Base-by-base conservation (phyloP, 352 stramenopile genomes). In the Phytophthora melonis region DNA sequence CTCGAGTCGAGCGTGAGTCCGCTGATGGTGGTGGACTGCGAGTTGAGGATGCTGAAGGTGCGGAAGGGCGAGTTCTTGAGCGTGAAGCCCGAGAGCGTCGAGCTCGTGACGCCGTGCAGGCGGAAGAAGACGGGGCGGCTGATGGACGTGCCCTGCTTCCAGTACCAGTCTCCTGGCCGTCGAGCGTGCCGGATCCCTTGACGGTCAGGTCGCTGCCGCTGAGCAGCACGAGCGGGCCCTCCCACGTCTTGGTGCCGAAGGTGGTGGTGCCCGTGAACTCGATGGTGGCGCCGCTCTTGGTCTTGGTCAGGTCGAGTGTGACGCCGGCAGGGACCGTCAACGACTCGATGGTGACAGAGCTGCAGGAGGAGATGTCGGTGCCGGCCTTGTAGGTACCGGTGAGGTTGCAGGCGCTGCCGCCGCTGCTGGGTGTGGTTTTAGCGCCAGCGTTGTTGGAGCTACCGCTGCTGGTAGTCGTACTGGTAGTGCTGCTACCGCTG, bases 111-210 rank as follows among this genome's bases (percentile, higher is more conserved):
- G 14, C 3, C 16, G 39, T 43, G 25, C 16, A 64, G 19, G 18
- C 41, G 36, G 58, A 83, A 78, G 56, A 83, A 80, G 5, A 78
- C 72, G 0, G 76, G 76, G 1, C 68, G 59, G 6, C 27, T 71
- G 55, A 80, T 60, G 4, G 53, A 72, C 23, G 49, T 34, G n/a
- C 67, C 68, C 49, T 82, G 67, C 27, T 74, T 70, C 75, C 75
- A 82, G 71, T 76, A 80, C 72, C 66, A 78, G 43, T 43, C 27
- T 7, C 72, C 58, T 83, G 72, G 16, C 72, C 76, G 27, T 83
- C 73, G 13, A 83, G 66, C 3, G 69, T 80, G 8, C 76, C 76
- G 3, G 71, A 30, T 11, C 75, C 75, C 2, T 58, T 47, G 19
- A 82, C 68, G 21, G 66, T 77, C 5, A 34, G 23, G 52, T 58